Evolutionary conservation across 352 stramenopile genomes (phyloP), one percentile per base, ranked within the genome.

Genomic region (Phytophthora melonis): DNA sequence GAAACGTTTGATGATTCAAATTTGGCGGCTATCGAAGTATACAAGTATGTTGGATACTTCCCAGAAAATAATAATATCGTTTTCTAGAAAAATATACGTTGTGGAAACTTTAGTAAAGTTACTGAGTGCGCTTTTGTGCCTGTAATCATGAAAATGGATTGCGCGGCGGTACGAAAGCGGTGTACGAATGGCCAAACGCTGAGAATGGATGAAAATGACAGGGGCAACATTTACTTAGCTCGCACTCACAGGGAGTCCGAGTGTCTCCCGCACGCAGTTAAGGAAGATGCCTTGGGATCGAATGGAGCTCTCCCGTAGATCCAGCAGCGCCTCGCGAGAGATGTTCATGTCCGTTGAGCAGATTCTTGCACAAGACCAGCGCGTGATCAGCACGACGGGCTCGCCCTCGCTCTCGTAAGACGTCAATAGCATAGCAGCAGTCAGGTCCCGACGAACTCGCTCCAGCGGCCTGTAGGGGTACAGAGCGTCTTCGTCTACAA

Each of bases 401-500:
- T 79, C 72, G 21, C 11, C 54, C 53, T 57, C 50, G 25, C 27
- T 41, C 10, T 19, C 43, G 55, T 74, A 81, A 13, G 71, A 72
- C 21, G 63, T 66, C n/a, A 70, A 6, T 6, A 67, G 59, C 68
- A 87, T 68, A 21, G 81, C 75, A 30, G 66, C 70, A 14, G 66
- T 82, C 2, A 66, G 55, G 25, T 88, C 81, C 11, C 82, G 75
- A 5, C 81, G 77, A 23, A 88, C 32, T 16, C 83, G 78, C 27
- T 81, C 63, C 3, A 75, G 43, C 7, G 79, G 72, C 2, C 70
- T 76, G 25, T 90, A 90, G 27, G 83, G 83, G 47, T 86, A 83
- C 27, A 84, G 30, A 0, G 74, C 79, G 60, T 90, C 82, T 10
- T 78, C 70, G 41, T 90, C 77, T 21, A 84, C 77, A 52, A 72